Conservation (phyloP, 2,329 filamentous ascomycete species). For the Aureobasidium musti region DNA sequence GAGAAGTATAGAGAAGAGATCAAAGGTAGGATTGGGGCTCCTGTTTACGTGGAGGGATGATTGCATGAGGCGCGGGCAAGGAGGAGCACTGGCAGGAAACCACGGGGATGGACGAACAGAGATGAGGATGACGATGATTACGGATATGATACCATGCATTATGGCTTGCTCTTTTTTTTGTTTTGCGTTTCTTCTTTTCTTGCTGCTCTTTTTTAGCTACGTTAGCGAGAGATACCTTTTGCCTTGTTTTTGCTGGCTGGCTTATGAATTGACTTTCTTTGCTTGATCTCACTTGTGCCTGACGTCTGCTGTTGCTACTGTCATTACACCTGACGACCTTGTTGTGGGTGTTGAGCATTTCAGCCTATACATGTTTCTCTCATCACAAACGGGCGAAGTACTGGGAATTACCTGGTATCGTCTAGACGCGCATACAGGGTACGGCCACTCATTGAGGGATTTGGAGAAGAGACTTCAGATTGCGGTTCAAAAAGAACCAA, state of each 20-base stretch:
- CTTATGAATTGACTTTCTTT: neutral
- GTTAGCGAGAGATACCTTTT: constrained; percentile 1
- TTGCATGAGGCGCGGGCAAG: neutral
- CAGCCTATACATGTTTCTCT: too few relatives aligned
- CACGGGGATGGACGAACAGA: neutral
- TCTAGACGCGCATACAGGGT: too few relatives aligned
- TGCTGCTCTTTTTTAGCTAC: constrained; percentile 4
- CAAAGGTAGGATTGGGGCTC: constrained; percentile 55
- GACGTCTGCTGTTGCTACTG: too few relatives aligned
- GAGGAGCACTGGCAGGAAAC: too few relatives aligned
- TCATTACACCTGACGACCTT: neutral
- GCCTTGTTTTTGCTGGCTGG: neutral
- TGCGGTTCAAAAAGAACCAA: too few relatives aligned
- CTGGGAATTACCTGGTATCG: too few relatives aligned
- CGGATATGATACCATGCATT: constrained; percentile 2
- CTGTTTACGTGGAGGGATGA: neutral
- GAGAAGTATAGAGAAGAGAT: constrained; percentile 57
- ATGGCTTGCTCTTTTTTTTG: neutral
- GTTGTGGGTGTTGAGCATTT: too few relatives aligned
- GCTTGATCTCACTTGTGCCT: neutral
- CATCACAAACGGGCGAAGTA: too few relatives aligned
- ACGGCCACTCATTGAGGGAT: too few relatives aligned
- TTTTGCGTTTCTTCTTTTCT: neutral
- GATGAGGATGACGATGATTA: neutral
- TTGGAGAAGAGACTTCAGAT: too few relatives aligned